Conservation (phyloP, 208 protist genomes). For the Acanthamoeba royreba region DNA sequence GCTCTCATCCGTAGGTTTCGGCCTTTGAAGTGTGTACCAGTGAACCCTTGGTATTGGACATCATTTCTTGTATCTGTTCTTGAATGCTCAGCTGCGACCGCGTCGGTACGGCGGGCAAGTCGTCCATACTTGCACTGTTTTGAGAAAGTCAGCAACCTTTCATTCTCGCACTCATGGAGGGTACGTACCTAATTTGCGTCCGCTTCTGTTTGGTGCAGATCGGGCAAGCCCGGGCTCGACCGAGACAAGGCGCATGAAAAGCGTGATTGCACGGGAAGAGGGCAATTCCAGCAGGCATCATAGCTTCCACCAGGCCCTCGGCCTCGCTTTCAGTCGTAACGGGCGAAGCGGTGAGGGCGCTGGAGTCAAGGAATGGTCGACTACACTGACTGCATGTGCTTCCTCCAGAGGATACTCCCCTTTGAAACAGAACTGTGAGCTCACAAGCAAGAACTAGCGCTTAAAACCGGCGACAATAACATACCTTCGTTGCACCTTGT, state of each 20-base stretch:
- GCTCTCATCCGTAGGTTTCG: too few relatives aligned
- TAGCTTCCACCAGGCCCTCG: neutral
- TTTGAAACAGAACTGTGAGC: neutral
- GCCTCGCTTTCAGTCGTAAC: neutral
- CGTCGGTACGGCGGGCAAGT: neutral
- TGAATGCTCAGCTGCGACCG: neutral
- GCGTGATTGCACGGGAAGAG: conserved; percentile 10
- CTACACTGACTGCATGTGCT: neutral
- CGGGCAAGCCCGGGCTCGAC: neutral
- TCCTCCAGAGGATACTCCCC: neutral
- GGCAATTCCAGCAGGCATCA: neutral
- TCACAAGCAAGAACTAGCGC: neutral
- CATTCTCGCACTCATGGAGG: neutral
- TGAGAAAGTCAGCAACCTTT: neutral
- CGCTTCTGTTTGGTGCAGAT: conserved; percentile 25
- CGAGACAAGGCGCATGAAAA: neutral
- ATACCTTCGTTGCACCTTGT: neutral
- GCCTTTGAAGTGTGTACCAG: too few relatives aligned
- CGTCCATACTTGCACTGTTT: neutral
- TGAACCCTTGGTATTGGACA: neutral
- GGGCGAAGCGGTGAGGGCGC: neutral
- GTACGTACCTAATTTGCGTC: neutral
- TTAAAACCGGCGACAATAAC: neutral
- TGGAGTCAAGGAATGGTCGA: neutral
- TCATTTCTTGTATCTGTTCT: neutral